Percentiles rank a stretch among this genome's conserved stretches.
phyloP scores from a whole-genome alignment of 1,139 yeast species.

The Kurtzmaniella quercitrusa region DNA sequence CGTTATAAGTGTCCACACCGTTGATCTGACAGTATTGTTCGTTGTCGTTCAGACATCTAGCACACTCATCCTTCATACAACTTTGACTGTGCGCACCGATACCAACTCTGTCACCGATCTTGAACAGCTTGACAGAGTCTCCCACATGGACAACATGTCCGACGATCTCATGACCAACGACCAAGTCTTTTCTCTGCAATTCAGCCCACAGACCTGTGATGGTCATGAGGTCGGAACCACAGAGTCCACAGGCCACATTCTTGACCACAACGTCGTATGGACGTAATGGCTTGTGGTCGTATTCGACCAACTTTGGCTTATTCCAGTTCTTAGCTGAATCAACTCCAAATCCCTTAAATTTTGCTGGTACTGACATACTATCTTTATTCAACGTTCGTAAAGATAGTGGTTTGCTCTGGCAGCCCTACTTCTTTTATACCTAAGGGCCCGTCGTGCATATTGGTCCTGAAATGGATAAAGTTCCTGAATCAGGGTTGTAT shows the following conservation, averaged over 20 bases:
- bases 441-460: neutral
- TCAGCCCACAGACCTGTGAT: constrained; percentile 41
- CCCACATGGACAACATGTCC: constrained; percentile 55
- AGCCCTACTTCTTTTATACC: neutral
- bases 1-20: constrained; percentile 43
- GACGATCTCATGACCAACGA: constrained; percentile 49
- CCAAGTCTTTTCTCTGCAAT: constrained; percentile 22
- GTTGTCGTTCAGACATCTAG: constrained; percentile 38
- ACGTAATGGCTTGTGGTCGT: constrained; percentile 32
- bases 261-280: constrained; percentile 44
- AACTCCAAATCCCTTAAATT: constrained; percentile 45
- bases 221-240: constrained; percentile 57
- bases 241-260: constrained; percentile 52
- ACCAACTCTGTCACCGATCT: constrained; percentile 60
- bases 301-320: constrained; percentile 38
- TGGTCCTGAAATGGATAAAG: neutral
- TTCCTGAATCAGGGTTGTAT: neutral
- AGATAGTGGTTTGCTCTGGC: neutral
- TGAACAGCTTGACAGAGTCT: constrained; percentile 37
- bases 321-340: constrained; percentile 35
- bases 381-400: neutral
- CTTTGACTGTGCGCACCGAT: constrained; percentile 52
- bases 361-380: constrained; percentile 21
- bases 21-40: constrained; percentile 46
- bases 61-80: constrained; percentile 42